Base-by-base conservation (phyloP, 164 flowering plant species). In the Chimonanthus salicifolius region DNA sequence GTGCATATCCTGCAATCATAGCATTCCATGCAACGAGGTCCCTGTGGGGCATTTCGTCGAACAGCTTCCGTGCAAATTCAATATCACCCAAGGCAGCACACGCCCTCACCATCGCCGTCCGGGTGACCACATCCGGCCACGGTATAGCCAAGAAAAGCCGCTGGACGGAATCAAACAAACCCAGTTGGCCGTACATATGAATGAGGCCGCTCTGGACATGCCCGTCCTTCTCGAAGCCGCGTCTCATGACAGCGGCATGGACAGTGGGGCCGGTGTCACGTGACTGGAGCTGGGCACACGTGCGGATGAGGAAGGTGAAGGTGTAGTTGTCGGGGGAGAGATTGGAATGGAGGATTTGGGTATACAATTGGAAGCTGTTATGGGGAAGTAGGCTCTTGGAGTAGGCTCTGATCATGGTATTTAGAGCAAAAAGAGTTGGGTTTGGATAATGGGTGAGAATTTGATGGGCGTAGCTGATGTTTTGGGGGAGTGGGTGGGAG, bases 171-270 rank as follows among this genome's bases (percentile, higher is more conserved):
- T 33, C 76, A 62, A 83, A 60, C 6, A 75, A 71, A 62, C 89
- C 87, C 75, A 87, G 65, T 72, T 82, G 82, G 3, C 84, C 81
- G 60, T 85, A 87, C 87, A 85, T 82, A 47, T 72, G 75, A 70
- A 87, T 77, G 70, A 88, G 77, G 69, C 87, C 87, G 44, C 85
- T 82, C 50, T 85, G 87, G 68, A 88, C 84, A 75, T 88, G 89
- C 7, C 80, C 78, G 80, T 82, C 87, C 4, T 46, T 7, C 18
- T 83, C 84, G 54, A 84, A 85, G 7, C 92, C 89, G 43, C 67
- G 76, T 70, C 76, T 84, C 5, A 80, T 8, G 7, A 76, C 67
- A 3, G 80, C 75, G 3, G 75, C 78, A 66, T 87, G 89, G 11
- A 85, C 83, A 0, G 79, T 50, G 8, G 48, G 63, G 15, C 85